phyloP scores from a whole-genome alignment of 768 basidiomycete genomes.

The Podaxis carcinomalis region DNA sequence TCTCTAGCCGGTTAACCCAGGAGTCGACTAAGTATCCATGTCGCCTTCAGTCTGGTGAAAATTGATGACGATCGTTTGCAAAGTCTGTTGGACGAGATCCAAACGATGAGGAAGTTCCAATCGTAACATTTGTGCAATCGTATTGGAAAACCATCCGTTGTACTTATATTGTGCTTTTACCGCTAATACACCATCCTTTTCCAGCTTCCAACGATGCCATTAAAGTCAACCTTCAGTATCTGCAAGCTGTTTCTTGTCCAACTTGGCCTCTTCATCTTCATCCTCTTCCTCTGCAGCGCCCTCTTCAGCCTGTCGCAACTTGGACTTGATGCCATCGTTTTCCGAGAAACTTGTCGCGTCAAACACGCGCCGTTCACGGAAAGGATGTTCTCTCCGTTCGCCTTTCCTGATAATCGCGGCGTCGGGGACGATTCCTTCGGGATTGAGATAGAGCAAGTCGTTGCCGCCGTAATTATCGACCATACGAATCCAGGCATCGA shows the following conservation, averaged over 20 bases:
- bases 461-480: constrained; percentile 73
- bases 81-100: constrained; percentile 78
- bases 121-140: constrained; percentile 33
- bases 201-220: background rate
- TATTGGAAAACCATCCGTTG: background rate
- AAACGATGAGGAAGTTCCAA: constrained; percentile 89
- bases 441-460: constrained; percentile 77
- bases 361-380: constrained; percentile 66
- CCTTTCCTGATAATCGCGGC: constrained; percentile 63
- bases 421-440: constrained; percentile 71
- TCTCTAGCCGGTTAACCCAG: background rate
- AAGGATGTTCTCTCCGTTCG: constrained; percentile 52
- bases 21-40: background rate
- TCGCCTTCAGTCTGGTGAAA: constrained; percentile 62
- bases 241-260: constrained; percentile 40
- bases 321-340: constrained; percentile 26
- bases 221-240: constrained; percentile 47
- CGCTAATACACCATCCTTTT: background rate
- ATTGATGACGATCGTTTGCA: constrained; percentile 87
- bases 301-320: constrained; percentile 30
- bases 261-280: constrained; percentile 32
- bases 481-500: constrained; percentile 79
- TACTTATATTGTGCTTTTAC: background rate
- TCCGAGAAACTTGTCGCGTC: constrained; percentile 54
- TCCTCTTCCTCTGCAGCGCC: constrained; percentile 40